Conservation (phyloP, 345 rosid genomes). For the Dimocarpus longan region DNA sequence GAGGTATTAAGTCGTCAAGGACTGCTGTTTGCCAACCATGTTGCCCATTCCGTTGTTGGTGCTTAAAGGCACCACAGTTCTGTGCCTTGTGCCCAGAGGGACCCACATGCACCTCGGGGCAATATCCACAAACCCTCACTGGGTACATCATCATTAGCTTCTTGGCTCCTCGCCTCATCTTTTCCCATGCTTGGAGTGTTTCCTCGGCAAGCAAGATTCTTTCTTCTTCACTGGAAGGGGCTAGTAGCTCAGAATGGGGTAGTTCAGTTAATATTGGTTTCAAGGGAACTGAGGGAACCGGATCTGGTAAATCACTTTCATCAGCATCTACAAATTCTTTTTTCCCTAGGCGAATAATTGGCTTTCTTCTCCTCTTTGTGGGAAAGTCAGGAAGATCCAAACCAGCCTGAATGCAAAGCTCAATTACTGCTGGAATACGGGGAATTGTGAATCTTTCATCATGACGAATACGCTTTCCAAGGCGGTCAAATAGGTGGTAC, state of each 20-base stretch:
- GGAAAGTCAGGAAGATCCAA: slow-evolving; percentile 73
- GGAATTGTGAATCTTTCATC: slow-evolving; percentile 80
- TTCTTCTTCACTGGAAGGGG: slow-evolving; percentile 66
- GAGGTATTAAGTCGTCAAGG: slow-evolving; percentile 85
- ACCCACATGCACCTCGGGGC: slow-evolving; percentile 95
- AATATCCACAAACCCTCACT: slow-evolving; percentile 93
- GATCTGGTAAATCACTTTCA: slow-evolving; percentile 87
- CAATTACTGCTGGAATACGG: slow-evolving; percentile 75
- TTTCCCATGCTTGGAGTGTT: slow-evolving; percentile 76
- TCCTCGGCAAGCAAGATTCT: slow-evolving; percentile 64
- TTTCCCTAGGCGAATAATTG: slow-evolving; percentile 74
- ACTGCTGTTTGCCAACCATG: slow-evolving; percentile 97
- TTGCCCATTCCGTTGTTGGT: slow-evolving; percentile 93
- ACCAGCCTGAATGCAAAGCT: slow-evolving; percentile 95
- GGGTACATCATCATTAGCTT: slow-evolving; percentile 82
- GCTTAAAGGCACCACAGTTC: slow-evolving; percentile 94
- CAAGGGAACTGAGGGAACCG: slow-evolving; percentile 52
- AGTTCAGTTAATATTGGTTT: slow-evolving; percentile 59
- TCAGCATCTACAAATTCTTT: slow-evolving; percentile 88
- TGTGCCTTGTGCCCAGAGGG: slow-evolving; percentile 90
- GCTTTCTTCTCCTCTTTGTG: slow-evolving; percentile 85
- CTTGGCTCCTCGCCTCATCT: slow-evolving; percentile 79
- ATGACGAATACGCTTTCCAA: slow-evolving; percentile 77
- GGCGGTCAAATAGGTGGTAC: slow-evolving; percentile 80
- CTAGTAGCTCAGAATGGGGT: slow-evolving; percentile 50